A percentile compares a stretch with the other conserved stretches of the same genome.
These are phyloP conservation scores for Clonostachys rosea DNA, from an alignment of 2,329 filamentous ascomycete genomes.

Conservation along the genomic window DNA sequence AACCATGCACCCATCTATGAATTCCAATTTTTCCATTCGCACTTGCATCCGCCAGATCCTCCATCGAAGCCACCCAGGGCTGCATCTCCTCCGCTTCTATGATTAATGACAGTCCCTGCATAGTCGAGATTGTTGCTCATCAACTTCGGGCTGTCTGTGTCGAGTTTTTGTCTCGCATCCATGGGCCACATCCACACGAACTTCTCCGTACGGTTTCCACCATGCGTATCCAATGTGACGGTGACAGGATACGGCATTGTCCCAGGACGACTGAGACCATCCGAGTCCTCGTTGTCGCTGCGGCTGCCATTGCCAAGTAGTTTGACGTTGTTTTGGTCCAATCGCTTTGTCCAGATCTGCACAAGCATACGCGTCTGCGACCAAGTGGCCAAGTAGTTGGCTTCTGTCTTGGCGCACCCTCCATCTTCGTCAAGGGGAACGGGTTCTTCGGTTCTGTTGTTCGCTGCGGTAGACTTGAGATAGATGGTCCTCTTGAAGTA, in stretches of 20 bases:
- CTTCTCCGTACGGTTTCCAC: slow-evolving; percentile 48
- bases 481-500: slow-evolving; percentile 89
- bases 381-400: slow-evolving; percentile 53
- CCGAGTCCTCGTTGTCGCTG: slow-evolving; percentile 11
- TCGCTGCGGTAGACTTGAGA: slow-evolving; percentile 53
- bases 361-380: slow-evolving; percentile 58
- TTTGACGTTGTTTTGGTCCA: slow-evolving; percentile 36
- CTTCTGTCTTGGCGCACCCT: slow-evolving; percentile 47
- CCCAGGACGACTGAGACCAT: slow-evolving; percentile 39
- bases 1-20: slow-evolving; percentile 1
- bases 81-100: slow-evolving; percentile 32
- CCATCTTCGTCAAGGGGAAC: slow-evolving; percentile 48
- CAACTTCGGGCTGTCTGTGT: slow-evolving; percentile 33
- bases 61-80: slow-evolving; percentile 58
- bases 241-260: slow-evolving; percentile 62
- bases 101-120: slow-evolving; percentile 50
- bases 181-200: slow-evolving; percentile 49
- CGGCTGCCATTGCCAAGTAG: slow-evolving; percentile 15
- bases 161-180: slow-evolving; percentile 37
- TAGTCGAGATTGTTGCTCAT: slow-evolving; percentile 44
- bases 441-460: slow-evolving; percentile 37
- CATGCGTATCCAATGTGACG: slow-evolving; percentile 57
- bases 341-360: slow-evolving; percentile 57
- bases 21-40: slow-evolving; percentile 53
- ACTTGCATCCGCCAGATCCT: slow-evolving; percentile 57